Evolutionary conservation across 2,329 filamentous ascomycete species (phyloP).

Genomic region (Stagonosporopsis chrysanthemi): DNA sequence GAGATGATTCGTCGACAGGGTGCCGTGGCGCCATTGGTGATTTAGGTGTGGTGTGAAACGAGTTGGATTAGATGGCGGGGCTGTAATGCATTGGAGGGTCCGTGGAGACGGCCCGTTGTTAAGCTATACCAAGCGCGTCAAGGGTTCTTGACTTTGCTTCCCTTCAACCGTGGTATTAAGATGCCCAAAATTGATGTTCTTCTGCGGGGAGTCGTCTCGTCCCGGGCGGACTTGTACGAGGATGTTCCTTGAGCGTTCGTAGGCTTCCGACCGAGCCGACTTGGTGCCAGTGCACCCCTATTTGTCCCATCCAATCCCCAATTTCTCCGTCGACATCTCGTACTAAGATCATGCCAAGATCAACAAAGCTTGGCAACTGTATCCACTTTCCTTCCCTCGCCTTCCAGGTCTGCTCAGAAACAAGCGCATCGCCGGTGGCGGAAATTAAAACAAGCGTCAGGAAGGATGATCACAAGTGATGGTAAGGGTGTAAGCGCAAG

Average conservation of each 20-base stretch:
- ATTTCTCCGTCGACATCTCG: constrained; percentile 31
- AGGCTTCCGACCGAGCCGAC: not conserved
- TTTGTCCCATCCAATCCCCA: constrained; percentile 29
- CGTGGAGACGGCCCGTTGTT: constrained; percentile 7
- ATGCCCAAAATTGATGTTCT: not conserved
- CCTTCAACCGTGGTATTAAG: not conserved
- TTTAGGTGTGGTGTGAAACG: constrained; percentile 12
- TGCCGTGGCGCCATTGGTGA: constrained; percentile 21
- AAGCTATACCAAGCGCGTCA: constrained; percentile 10
- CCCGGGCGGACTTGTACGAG: not conserved
- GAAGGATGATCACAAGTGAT: constrained; percentile 19
- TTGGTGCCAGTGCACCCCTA: constrained; percentile 2
- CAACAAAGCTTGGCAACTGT: not conserved
- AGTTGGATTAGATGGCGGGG: constrained; percentile 14
- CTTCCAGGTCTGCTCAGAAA: constrained; percentile 20
- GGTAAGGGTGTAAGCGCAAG: constrained; percentile 20
- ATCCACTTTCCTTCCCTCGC: constrained; percentile 17
- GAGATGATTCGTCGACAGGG: constrained; percentile 34
- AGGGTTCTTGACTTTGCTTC: not conserved
- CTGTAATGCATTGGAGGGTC: constrained; percentile 1
- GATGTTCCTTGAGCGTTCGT: not conserved
- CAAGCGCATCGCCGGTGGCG: constrained; percentile 22
- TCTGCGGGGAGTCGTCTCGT: not conserved
- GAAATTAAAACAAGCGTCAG: constrained; percentile 22
- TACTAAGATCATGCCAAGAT: constrained; percentile 8